Evolutionary conservation across 2,329 filamentous ascomycete genomes (phyloP).

Genomic region (Arthroderma uncinatum): DNA sequence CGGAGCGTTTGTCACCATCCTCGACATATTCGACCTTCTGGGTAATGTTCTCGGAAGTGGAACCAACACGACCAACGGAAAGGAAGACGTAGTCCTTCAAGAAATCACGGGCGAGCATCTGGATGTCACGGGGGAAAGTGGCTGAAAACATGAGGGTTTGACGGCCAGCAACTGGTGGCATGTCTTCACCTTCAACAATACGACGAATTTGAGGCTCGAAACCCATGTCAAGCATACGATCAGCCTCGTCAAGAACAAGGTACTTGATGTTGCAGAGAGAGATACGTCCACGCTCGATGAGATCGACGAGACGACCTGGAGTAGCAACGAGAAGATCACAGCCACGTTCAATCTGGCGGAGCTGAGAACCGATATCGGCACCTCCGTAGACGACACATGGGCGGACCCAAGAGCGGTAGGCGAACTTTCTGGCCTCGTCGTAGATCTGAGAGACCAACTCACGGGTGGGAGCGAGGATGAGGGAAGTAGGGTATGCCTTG

Average conservation of each 20-base stretch:
- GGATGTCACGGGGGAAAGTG: conserved; percentile 97
- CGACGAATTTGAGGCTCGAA: conserved; percentile 99
- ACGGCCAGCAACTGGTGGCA: conserved; percentile 70
- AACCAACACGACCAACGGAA: conserved; percentile 95
- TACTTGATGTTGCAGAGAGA: conserved; percentile 99
- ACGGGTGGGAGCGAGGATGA: conserved; percentile 93
- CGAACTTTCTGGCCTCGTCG: conserved; percentile 94
- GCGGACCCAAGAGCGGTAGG: conserved; percentile 97
- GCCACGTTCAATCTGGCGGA: conserved; percentile 93
- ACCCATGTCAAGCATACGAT: conserved; percentile 99
- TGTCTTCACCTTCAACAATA: conserved; percentile 96
- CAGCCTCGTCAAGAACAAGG: conserved; percentile 94
- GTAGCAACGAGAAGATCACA: conserved; percentile 96
- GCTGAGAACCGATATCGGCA: conserved; percentile 95
- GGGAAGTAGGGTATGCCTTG: conserved; percentile 92
- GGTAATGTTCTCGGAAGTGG: conserved; percentile 99
- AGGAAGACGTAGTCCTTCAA: conserved; percentile 99
- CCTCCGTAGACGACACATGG: conserved; percentile 98
- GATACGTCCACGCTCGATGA: conserved; percentile 97
- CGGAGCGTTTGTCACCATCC: conserved; percentile 93
- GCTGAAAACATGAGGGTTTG: conserved; percentile 99
- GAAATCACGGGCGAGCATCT: conserved; percentile 98
- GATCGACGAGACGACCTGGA: conserved; percentile 89
- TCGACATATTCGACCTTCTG: conserved; percentile 98
- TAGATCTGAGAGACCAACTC: conserved; percentile 98